Evolutionary conservation across 768 basidiomycete species (phyloP).

Genomic region (Lentinus tigrinus): DNA sequence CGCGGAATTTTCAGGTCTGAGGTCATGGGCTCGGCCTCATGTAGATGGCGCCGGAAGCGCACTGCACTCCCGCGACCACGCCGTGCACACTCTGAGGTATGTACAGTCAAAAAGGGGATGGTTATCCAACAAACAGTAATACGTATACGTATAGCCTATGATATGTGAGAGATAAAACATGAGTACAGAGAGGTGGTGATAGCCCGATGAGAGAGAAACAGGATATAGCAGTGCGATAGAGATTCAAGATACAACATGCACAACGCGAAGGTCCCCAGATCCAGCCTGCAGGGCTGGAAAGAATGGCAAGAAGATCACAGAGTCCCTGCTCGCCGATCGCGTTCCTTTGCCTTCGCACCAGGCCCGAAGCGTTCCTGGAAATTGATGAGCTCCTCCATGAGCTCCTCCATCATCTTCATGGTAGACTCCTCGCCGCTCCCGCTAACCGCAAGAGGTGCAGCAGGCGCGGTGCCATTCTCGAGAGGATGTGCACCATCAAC

Average conservation of each 20-base stretch:
- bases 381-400: slow-evolving; percentile 84
- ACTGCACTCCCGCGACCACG: not conserved
- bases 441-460: not conserved
- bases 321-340: slow-evolving; percentile 31
- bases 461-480: slow-evolving; percentile 16
- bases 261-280: not conserved
- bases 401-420: slow-evolving; percentile 86
- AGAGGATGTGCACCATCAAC: slow-evolving; percentile 17
- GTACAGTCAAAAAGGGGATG: not conserved
- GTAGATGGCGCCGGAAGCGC: slow-evolving; percentile 4
- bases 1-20: not conserved
- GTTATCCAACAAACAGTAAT: slow-evolving; percentile 1
- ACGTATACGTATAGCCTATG: slow-evolving; percentile 15
- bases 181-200: slow-evolving; percentile 9
- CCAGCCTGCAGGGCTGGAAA: not conserved
- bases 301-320: slow-evolving; percentile 22
- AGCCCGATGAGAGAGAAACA: slow-evolving; percentile 5
- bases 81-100: not conserved
- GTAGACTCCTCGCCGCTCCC: slow-evolving; percentile 35
- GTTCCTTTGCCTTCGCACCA: slow-evolving; percentile 41
- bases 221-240: slow-evolving; percentile 14
- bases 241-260: slow-evolving; percentile 18
- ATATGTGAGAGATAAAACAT: slow-evolving; percentile 21
- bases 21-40: slow-evolving; percentile 4
- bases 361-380: slow-evolving; percentile 89